Evolutionary conservation across 352 stramenopile genomes (phyloP), one percentile per base, ranked within the genome.

Genomic region (Phytopythium boreale): DNA sequence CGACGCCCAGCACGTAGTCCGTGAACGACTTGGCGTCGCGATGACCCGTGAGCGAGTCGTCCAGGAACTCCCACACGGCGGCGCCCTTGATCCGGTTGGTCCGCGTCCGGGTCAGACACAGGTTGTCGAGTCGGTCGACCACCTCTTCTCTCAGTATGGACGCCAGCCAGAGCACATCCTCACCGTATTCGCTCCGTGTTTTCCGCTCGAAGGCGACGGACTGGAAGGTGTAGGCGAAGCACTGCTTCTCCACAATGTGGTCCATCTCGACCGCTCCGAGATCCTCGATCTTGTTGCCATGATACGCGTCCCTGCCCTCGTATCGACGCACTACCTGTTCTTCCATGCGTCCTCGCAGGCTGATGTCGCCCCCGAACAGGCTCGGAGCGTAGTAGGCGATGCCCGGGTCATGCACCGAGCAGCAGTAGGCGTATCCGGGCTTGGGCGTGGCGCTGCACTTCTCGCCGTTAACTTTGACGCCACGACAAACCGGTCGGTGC

Each of bases 231-330:
- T 68, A 72, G 17, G 75, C 56, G 24, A 78, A 78, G 58, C 72
- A 80, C 64, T 82, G 75, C 49, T 78, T 79, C 67, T 82, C 75
- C 26, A 82, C 17, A 26, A 80, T 79, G 66, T 80, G 75, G 44
- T 82, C 70, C 43, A 82, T 50, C 47, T 80, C 66, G 34, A 82
- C 57, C 1, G 59, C 49, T 2, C 62, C 66, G 2, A 70, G 51
- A 14, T 60, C 73, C 4, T 63, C 66, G 22, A 74, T 44, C 52
- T 64, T 56, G 29, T 78, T 65, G 37, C 66, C 66, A 59, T 78
- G 72, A 56, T 80, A 82, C 50, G 74, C 46, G 62, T 82, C 75
- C 50, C 70, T 29, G 19, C 64, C 51, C 4, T 68, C 64, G 58
- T 74, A 76, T 66, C 24, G 76, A 63, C 41, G 76, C 34, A 39